Evolutionary conservation across 306 rosid species (phyloP).

Genomic region (Sicyos baderoa): DNA sequence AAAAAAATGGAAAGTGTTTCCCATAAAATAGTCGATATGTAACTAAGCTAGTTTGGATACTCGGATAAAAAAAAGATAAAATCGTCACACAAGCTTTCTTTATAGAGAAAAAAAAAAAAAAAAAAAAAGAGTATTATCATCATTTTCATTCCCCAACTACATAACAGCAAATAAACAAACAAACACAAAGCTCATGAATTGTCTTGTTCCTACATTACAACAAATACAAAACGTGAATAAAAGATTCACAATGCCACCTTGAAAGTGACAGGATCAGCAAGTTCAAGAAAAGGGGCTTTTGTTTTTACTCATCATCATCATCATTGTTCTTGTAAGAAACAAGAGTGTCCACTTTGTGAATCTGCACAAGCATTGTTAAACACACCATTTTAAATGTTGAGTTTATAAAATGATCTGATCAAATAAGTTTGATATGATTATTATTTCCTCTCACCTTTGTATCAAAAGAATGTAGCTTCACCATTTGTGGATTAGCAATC

Average conservation of each 20-base stretch:
- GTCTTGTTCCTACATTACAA: not conserved
- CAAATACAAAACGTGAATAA: conserved; percentile 45
- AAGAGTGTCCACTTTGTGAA: conserved; percentile 85
- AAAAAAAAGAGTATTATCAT: no score
- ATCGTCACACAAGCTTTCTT: no score
- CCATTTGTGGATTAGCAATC: conserved; percentile 93
- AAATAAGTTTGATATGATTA: not conserved
- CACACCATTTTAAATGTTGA: not conserved
- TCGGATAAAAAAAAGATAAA: no score
- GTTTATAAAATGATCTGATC: not conserved
- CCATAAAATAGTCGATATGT: no score
- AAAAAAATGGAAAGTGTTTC: no score
- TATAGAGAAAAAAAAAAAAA: no score
- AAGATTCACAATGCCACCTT: conserved; percentile 39
- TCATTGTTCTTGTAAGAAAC: conserved; percentile 96
- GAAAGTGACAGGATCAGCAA: not conserved
- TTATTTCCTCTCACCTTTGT: conserved; percentile 57
- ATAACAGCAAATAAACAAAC: not conserved
- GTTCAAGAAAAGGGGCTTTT: not conserved
- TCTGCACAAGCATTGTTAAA: conserved; percentile 55
- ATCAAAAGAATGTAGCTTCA: conserved; percentile 94
- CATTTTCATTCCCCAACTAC: not conserved
- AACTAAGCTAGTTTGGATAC: no score
- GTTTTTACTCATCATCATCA: conserved; percentile 56
- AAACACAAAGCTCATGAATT: not conserved